phyloP scores from a whole-genome alignment of 2,329 filamentous ascomycete genomes.

The Juglanconis sp. region DNA sequence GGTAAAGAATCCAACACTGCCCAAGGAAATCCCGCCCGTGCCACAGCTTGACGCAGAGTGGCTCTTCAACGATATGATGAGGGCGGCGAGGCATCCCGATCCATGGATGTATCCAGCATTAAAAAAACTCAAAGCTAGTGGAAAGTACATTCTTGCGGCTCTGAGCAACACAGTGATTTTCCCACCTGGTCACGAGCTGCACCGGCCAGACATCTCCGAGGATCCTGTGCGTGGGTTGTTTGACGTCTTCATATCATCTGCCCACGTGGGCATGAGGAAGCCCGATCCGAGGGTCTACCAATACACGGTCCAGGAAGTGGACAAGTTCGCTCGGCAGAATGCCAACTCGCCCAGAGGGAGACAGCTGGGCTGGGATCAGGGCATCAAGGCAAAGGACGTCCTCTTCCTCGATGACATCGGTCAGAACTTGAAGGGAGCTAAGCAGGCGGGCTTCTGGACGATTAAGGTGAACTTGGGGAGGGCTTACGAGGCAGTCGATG shows the following conservation, averaged over 20 bases:
- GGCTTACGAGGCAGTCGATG: slow-evolving; percentile 75
- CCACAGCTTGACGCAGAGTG: slow-evolving; percentile 73
- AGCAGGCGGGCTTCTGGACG: slow-evolving; percentile 70
- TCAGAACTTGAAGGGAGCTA: slow-evolving; percentile 81
- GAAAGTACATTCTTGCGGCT: slow-evolving; percentile 71
- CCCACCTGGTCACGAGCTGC: slow-evolving; percentile 68
- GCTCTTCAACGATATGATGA: slow-evolving; percentile 93
- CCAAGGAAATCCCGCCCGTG: slow-evolving; percentile 52
- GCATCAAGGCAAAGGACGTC: slow-evolving; percentile 63
- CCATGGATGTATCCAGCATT: slow-evolving; percentile 87
- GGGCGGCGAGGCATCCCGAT: slow-evolving; percentile 64
- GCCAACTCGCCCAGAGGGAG: slow-evolving; percentile 36
- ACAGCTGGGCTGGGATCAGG: slow-evolving; percentile 42
- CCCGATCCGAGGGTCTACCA: slow-evolving; percentile 81
- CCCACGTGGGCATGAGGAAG: slow-evolving; percentile 83
- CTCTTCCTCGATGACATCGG: slow-evolving; percentile 94
- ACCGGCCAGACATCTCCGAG: slow-evolving; percentile 47
- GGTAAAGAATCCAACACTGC: slow-evolving; percentile 38
- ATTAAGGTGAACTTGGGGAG: slow-evolving; percentile 80
- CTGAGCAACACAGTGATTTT: slow-evolving; percentile 90
- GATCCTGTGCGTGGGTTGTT: slow-evolving; percentile 67
- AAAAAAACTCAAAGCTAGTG: slow-evolving; percentile 60
- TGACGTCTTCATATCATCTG: slow-evolving; percentile 83
- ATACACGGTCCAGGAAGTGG: slow-evolving; percentile 64
- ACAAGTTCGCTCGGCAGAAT: slow-evolving; percentile 58